Base-by-base conservation (phyloP, 495 filamentous ascomycete genomes). In the Xylaria sp. region DNA sequence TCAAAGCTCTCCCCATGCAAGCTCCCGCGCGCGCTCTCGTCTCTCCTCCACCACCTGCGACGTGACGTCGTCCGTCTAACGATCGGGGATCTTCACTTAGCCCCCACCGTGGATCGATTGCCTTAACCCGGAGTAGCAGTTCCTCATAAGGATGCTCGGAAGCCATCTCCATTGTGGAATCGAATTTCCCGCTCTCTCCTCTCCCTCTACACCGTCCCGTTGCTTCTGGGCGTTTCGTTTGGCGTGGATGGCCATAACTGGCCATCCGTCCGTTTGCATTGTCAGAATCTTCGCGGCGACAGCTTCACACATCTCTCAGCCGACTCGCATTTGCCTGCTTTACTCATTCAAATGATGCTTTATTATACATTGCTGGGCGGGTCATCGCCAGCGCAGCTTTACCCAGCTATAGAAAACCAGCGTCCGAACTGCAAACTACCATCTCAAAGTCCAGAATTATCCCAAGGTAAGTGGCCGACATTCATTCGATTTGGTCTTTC, bases 401-500 rank as follows among this genome's bases (percentile, higher is more conserved):
- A 29, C 62, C 29, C 1, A 35, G 44, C 37, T 43, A 61, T 50
- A 29, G 35, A 29, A 46, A 24, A 41, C 44, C 19, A 65, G 7
- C 21, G 21, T 48, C 26, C 29, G 24, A 52, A 65, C 57, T n/a
- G 26, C 57, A n/a, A 58, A 29, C 55, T 26, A 9, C 24, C 40
- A 57, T 35, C 55, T 8, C 44, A 40, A 17, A n/a, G 12, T 46
- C 46, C 37, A 33, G 4, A 24, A n/a, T 52, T 46, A 29, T 33
- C 41, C 40, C 66, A 59, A 52, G 40, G 61, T 52, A 55, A 50
- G 71, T 62, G 71, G 63, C 68, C 68, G 37, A 70, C 31, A 9
- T 72, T 72, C 48, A 61, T 73, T 65, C 69, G 59, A 59, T 66
- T 73, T 52, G 68, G 62, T 73, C 71, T 74, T 66, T 35, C 68